These are phyloP conservation scores for Selaginella moellendorffii DNA, from an alignment of 75 land plant species.

Conservation along the genomic window DNA sequence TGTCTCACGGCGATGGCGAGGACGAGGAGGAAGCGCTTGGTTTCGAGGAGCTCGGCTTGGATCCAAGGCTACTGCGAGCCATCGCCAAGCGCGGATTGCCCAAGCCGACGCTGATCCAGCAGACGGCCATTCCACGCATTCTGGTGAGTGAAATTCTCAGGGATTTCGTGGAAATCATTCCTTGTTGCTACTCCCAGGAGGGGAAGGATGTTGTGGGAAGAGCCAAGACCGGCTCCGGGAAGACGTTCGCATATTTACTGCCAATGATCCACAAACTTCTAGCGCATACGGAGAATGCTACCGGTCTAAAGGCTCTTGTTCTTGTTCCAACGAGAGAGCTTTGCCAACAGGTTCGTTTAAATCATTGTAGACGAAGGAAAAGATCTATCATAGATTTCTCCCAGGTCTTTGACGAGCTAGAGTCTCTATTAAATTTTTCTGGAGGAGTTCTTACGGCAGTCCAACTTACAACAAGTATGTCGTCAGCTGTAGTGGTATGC, in stretches of 20 bases:
- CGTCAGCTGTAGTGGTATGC: slow-evolving; percentile 44
- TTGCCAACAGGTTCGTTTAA: slow-evolving; percentile 54
- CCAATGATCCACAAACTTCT: slow-evolving; percentile 75
- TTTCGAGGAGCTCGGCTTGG: slow-evolving; percentile 82
- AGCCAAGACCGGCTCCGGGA: slow-evolving; percentile 93
- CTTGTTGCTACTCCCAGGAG: slow-evolving; percentile 36
- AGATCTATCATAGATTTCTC: not conserved
- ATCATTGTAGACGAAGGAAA: not conserved
- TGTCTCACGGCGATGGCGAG: too few species aligned
- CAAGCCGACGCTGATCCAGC: slow-evolving; percentile 68
- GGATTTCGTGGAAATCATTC: not conserved
- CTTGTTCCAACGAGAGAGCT: slow-evolving; percentile 93
- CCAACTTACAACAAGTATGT: slow-evolving; percentile 61
- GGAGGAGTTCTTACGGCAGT: slow-evolving; percentile 50
- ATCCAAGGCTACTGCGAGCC: slow-evolving; percentile 57
- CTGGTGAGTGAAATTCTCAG: slow-evolving; percentile 25
- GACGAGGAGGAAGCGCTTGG: slow-evolving; percentile 28
- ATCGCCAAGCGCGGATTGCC: slow-evolving; percentile 42
- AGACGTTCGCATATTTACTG: slow-evolving; percentile 78
- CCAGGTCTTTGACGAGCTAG: slow-evolving; percentile 47
- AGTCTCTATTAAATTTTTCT: slow-evolving; percentile 55
- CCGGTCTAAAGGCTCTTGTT: slow-evolving; percentile 45
- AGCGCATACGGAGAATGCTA: slow-evolving; percentile 13
- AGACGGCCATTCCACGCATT: slow-evolving; percentile 63
- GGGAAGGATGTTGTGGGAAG: slow-evolving; percentile 91